Conservation (phyloP, 371 early-diverging fungal species). For the Pancytospora philotis region DNA sequence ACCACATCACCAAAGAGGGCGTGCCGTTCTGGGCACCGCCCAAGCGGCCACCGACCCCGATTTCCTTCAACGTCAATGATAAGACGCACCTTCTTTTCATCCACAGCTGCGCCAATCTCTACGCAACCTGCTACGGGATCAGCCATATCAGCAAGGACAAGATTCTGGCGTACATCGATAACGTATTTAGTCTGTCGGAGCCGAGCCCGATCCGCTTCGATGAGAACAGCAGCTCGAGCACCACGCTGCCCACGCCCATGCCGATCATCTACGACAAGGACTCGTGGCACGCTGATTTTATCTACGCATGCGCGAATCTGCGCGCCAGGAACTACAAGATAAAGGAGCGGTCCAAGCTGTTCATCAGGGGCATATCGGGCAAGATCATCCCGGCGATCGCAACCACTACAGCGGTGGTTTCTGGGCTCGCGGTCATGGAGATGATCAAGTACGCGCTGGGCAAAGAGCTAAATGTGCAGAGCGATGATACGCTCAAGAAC, state of each 20-base stretch:
- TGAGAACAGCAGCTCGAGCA: conserved; percentile 60
- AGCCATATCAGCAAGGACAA: conserved; percentile 73
- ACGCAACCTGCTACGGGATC: conserved; percentile 63
- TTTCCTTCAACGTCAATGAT: conserved; percentile 61
- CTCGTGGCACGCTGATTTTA: conserved; percentile 96
- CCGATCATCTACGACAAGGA: conserved; percentile 99
- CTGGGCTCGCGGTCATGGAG: conserved; percentile 92
- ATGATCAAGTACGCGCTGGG: conserved; percentile 50
- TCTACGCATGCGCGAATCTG: conserved; percentile 88
- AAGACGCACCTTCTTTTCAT: conserved; percentile 76
- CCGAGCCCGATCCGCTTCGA: conserved; percentile 13
- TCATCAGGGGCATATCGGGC: conserved; percentile 97
- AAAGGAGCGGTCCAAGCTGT: conserved; percentile 73
- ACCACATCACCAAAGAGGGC: conserved; percentile 64
- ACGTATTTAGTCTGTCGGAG: conserved; percentile 59
- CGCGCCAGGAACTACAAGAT: conserved; percentile 91
- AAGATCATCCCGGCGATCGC: conserved; percentile 99
- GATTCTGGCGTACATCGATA: conserved; percentile 68
- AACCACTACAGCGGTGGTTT: conserved; percentile 94
- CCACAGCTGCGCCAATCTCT: conserved; percentile 76
- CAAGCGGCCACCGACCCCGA: conserved; percentile 79
- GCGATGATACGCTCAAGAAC: conserved; percentile 69
- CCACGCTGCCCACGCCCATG: conserved; percentile 68
- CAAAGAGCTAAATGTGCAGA: conserved; percentile 4
- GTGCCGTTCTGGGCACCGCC: conserved; percentile 95